Evolutionary conservation across 805 yeast genomes (phyloP).

Genomic region (Cyberlindnera maritima): DNA sequence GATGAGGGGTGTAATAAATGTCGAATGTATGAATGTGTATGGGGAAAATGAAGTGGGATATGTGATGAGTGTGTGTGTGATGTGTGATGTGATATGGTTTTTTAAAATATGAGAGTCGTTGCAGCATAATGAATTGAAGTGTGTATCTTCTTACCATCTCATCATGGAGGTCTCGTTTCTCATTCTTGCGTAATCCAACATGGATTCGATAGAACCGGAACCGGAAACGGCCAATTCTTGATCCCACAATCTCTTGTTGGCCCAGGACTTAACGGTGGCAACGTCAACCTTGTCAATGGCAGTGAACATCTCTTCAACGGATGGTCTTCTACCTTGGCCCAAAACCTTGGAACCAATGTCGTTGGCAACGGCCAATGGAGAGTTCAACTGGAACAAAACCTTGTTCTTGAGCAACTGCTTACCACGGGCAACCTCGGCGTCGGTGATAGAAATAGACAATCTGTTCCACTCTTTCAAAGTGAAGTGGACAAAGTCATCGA

Average conservation of each 20-base stretch:
- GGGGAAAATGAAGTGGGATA: not conserved
- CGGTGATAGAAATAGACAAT: conserved; percentile 70
- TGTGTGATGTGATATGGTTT: not conserved
- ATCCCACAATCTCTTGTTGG: conserved; percentile 74
- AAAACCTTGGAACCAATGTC: conserved; percentile 60
- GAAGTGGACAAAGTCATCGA: conserved; percentile 81
- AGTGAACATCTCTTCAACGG: conserved; percentile 56
- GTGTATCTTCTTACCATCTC: conserved; percentile 54
- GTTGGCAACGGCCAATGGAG: conserved; percentile 50
- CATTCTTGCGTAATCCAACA: conserved; percentile 80
- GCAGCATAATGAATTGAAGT: not conserved
- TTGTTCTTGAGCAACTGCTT: conserved; percentile 68
- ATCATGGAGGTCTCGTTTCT: conserved; percentile 88
- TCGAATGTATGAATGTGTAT: not conserved
- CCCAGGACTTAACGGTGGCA: conserved; percentile 67
- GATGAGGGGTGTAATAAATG: not conserved
- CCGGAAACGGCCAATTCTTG: conserved; percentile 81
- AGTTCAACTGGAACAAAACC: conserved; percentile 47
- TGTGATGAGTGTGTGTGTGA: not conserved
- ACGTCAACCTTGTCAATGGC: conserved; percentile 63
- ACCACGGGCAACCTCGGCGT: conserved; percentile 76
- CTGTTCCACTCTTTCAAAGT: conserved; percentile 86
- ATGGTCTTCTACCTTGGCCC: conserved; percentile 59
- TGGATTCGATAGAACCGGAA: conserved; percentile 82
- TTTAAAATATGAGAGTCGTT: conserved; percentile 2